Evolutionary conservation across 1,284 basidiomycete species (phyloP).

Genomic region (Phellinidium pouzarii): DNA sequence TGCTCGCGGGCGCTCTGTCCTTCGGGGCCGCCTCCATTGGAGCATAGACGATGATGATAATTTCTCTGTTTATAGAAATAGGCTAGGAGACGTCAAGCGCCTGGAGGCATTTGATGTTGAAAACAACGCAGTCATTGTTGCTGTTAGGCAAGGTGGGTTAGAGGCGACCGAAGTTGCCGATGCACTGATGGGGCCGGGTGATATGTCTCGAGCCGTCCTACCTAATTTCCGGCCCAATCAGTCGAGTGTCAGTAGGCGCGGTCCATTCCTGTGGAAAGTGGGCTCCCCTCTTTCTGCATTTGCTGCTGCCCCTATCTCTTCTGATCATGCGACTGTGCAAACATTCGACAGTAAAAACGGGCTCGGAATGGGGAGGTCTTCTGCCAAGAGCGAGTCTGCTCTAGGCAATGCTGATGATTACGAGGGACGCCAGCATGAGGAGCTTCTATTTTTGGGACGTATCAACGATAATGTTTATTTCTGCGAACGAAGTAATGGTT

Average conservation of each 20-base stretch:
- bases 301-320: constrained; percentile 31
- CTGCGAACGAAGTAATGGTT: constrained; percentile 65
- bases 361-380: constrained; percentile 41
- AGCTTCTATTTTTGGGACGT: constrained; percentile 70
- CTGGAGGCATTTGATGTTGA: constrained; percentile 71
- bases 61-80: constrained; percentile 28
- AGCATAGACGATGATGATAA: constrained; percentile 57
- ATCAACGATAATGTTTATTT: constrained; percentile 69
- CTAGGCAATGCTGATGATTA: constrained; percentile 42
- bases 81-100: constrained; percentile 73
- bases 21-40: constrained; percentile 75
- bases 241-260: constrained; percentile 57
- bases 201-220: constrained; percentile 60
- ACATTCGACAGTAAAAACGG: constrained; percentile 42
- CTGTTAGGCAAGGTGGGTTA: constrained; percentile 75
- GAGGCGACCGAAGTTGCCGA: constrained; percentile 73
- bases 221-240: constrained; percentile 59
- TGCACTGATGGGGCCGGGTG: constrained; percentile 67
- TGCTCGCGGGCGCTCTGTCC: constrained; percentile 70
- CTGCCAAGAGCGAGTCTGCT: constrained; percentile 45
- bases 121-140: constrained; percentile 67
- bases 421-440: constrained; percentile 47
- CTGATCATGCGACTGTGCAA: constrained; percentile 30
- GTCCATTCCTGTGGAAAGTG: constrained; percentile 72
- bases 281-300: constrained; percentile 53